Percentiles rank a stretch among this genome's conserved stretches.
Evolutionary conservation across 139 green algal species (phyloP).

Genomic region (Asterochloris erici): DNA sequence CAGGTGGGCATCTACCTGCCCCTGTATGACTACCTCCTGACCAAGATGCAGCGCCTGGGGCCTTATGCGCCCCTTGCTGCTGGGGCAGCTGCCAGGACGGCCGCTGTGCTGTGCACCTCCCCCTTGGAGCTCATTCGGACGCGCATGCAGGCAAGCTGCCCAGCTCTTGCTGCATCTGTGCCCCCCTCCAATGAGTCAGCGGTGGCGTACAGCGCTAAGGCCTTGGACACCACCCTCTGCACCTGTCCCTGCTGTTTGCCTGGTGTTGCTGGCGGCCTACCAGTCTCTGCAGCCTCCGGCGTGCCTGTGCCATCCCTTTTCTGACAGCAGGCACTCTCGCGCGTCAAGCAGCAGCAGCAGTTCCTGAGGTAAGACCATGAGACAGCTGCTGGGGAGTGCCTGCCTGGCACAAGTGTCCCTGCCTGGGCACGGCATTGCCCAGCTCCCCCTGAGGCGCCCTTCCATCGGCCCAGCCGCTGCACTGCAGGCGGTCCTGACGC

Average conservation of each 20-base stretch:
- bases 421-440: no score
- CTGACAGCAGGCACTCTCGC: background rate
- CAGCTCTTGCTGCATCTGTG: background rate
- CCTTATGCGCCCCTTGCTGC: conserved; percentile 59
- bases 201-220: no score
- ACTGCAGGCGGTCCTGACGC: background rate
- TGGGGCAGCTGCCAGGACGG: conserved; percentile 56
- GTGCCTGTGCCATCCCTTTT: no score
- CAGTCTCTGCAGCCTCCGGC: no score
- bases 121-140: conserved; percentile 84
- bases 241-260: background rate
- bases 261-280: background rate
- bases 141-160: conserved; percentile 57
- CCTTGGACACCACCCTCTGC: no score
- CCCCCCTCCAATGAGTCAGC: no score
- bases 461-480: no score
- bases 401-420: no score
- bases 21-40: conserved; percentile 75
- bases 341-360: background rate
- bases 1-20: conserved; percentile 88
- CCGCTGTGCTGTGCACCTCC: conserved; percentile 69
- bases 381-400: background rate
- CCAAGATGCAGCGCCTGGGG: conserved; percentile 7
- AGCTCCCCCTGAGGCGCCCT: no score
- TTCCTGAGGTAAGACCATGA: background rate